Percentiles rank a stretch among this genome's conserved stretches.
Conservation (phyloP, 2,329 filamentous ascomycete species). For the Celoporthe dispersa region DNA sequence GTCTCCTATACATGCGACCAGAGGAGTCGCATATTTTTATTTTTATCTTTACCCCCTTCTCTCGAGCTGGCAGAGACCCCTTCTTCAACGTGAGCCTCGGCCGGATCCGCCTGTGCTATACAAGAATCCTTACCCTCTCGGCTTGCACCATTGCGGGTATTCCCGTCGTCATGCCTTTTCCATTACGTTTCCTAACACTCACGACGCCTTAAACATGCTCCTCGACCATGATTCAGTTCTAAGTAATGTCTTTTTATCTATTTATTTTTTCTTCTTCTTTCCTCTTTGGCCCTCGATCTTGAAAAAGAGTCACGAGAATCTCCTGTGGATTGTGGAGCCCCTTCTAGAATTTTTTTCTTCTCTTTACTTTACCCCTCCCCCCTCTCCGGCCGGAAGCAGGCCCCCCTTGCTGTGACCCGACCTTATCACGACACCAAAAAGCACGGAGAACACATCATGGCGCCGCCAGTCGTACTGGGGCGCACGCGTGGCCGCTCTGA, state of each 20-base stretch:
- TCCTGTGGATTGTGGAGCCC: neutral
- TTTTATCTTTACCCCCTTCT: neutral
- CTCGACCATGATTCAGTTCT: neutral
- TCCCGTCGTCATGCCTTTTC: neutral
- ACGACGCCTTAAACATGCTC: neutral
- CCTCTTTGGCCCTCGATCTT: neutral
- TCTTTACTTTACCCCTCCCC: no score
- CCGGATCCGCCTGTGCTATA: neutral
- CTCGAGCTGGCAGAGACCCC: neutral
- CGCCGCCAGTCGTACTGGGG: neutral
- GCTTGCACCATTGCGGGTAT: conserved; percentile 30
- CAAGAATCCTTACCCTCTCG: neutral
- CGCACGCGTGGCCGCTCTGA: neutral
- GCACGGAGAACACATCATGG: neutral
- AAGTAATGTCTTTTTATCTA: neutral
- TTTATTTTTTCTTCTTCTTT: no score
- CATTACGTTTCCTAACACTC: conserved; percentile 24
- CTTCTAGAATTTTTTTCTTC: neutral
- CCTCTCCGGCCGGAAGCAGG: neutral
- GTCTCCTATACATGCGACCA: neutral
- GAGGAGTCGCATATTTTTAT: neutral
- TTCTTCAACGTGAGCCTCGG: neutral
- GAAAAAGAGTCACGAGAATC: neutral
- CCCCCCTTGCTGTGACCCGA: neutral
- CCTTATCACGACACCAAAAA: neutral